These are phyloP conservation scores for Leishmania arabica DNA, from an alignment of 208 protist species.

Conservation along the genomic window DNA sequence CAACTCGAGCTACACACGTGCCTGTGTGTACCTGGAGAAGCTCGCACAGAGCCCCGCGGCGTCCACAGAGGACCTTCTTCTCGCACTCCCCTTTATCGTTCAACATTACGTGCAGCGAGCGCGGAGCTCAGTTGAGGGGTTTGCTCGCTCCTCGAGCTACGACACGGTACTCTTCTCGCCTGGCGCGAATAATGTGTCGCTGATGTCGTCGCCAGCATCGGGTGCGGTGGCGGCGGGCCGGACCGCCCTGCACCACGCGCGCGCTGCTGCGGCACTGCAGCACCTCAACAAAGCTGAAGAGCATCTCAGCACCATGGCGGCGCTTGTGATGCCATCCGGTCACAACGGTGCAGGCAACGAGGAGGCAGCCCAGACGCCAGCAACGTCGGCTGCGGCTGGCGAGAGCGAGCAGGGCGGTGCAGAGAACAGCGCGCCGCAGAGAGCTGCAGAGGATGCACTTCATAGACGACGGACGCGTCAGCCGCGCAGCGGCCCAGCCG, in stretches of 20 bases:
- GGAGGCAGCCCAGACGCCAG: background rate
- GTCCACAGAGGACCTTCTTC: slow-evolving; percentile 49
- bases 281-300: slow-evolving; percentile 28
- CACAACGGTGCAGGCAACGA: background rate
- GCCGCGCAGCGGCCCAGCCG: background rate
- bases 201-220: slow-evolving; percentile 7
- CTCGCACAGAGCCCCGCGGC: slow-evolving; percentile 46
- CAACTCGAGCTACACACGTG: slow-evolving; percentile 46
- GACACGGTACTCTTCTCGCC: slow-evolving; percentile 31
- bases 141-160: slow-evolving; percentile 54
- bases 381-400: background rate
- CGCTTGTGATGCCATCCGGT: slow-evolving; percentile 24
- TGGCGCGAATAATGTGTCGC: background rate
- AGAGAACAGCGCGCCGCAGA: background rate
- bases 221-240: background rate
- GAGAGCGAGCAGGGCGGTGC: background rate
- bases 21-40: slow-evolving; percentile 71
- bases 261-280: slow-evolving; percentile 26
- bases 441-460: background rate
- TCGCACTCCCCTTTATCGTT: slow-evolving; percentile 69
- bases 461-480: background rate
- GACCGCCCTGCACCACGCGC: slow-evolving; percentile 13
- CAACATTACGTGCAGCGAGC: slow-evolving; percentile 65
- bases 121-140: slow-evolving; percentile 48
- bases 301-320: slow-evolving; percentile 22